Base-by-base conservation (phyloP, 148 eudicot genomes). In the Chenopodium quinoa region DNA sequence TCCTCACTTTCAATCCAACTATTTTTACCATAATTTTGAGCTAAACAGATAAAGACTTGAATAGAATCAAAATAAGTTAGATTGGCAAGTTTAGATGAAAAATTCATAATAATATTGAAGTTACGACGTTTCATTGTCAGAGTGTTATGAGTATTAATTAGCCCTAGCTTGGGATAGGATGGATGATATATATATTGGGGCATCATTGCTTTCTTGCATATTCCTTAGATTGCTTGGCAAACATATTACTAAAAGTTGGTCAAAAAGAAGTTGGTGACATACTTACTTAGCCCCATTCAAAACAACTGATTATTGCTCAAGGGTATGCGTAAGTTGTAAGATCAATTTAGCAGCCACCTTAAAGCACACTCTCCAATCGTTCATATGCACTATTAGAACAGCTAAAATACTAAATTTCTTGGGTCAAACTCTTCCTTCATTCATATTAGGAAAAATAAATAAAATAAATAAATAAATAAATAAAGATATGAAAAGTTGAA, bases 231-330 rank as follows among this genome's bases (percentile, higher is more conserved):
- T 20, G 14, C 75, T 22, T 72, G 3, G 17, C 16, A 72, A 44
- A 16, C 11, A 22, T 2, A n/a, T 1, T 72, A 72, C 29, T 17
- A 19, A 34, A 71, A 72, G n/a, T 22, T 58, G 29, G 78, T 52
- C 14, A 52, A 75, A 75, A 40, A 56, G 17, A 17, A 75, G 78
- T 56, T 32, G 78, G 67, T 75, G 65, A 50, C 68, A 29, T 54
- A 46, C 48, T 77, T 77, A 77, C 48, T 77, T 77, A 77, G 54
- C 17, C 66, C 67, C 70, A 77, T 62, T 16, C 40, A 65, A 11
- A 6, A 37, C 70, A 62, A n/a, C 40, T 54, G 48, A 37, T 56
- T 16, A 56, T 75, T 34, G 17, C 67, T 34, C 7, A 56, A 58
- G n/a, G 64, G 31, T 27, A 54, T 76, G 69, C 79, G 62, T 76